Percentiles rank a stretch among this genome's conserved stretches.
These are phyloP conservation scores for Hypoxylon cercidicola DNA, from an alignment of 495 filamentous ascomycete species.

Conservation along the genomic window DNA sequence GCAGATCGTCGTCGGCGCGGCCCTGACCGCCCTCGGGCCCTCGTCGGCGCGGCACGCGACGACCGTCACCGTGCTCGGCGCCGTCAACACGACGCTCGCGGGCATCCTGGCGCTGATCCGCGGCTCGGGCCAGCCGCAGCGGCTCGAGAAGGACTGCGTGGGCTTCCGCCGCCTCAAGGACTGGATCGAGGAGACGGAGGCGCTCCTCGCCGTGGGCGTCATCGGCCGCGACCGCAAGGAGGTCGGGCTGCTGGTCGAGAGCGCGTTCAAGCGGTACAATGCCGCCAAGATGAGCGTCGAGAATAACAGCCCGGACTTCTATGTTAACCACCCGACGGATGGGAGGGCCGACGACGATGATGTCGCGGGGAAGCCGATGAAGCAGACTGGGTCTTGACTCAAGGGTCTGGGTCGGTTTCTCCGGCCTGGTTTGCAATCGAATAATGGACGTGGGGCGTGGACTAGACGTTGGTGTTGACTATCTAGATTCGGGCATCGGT, in stretches of 20 bases:
- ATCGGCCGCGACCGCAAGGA: constrained; percentile 56
- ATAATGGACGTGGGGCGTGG: background rate
- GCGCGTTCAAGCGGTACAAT: constrained; percentile 58
- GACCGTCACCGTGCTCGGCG: constrained; percentile 58
- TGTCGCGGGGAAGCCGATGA: constrained; percentile 25
- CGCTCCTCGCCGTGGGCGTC: constrained; percentile 50
- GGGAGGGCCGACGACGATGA: constrained; percentile 7
- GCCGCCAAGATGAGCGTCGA: constrained; percentile 55
- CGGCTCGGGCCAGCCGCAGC: constrained; percentile 55
- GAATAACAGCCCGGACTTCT: constrained; percentile 56
- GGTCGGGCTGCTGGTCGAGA: constrained; percentile 56
- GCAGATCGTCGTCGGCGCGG: constrained; percentile 59
- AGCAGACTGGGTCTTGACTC: constrained; percentile 1
- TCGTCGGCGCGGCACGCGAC: constrained; percentile 49
- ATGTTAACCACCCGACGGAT: constrained; percentile 43
- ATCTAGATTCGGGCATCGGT: background rate
- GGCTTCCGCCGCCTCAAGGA: constrained; percentile 54
- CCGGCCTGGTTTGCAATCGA: background rate
- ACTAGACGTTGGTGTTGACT: background rate
- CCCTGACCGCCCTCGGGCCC: constrained; percentile 58
- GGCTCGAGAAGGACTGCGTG: constrained; percentile 53
- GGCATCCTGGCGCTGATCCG: constrained; percentile 60
- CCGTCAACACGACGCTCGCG: constrained; percentile 61
- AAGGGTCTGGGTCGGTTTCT: no score
- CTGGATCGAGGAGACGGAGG: constrained; percentile 52